Evolutionary conservation across 805 yeast genomes (phyloP).

Genomic region (Candida arabinofermentans): DNA sequence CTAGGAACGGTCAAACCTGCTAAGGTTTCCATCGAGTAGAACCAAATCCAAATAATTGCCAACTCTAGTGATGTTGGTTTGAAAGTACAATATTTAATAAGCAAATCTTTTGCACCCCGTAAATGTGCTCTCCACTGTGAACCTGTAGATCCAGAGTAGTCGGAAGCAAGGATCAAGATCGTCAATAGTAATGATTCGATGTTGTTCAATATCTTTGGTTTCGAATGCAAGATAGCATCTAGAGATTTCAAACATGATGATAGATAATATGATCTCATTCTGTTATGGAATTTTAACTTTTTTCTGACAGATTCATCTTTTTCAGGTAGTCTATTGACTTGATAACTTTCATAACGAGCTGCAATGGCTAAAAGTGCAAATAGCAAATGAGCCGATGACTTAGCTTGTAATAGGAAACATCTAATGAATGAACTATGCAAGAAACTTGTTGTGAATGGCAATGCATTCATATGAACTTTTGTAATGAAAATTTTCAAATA

Average conservation of each 20-base stretch:
- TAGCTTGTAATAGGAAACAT: conserved; percentile 30
- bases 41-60: conserved; percentile 48
- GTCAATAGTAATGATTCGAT: conserved; percentile 69
- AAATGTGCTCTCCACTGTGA: conserved; percentile 68
- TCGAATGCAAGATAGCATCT: conserved; percentile 46
- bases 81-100: conserved; percentile 43
- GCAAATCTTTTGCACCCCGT: conserved; percentile 61
- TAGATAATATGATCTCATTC: conserved; percentile 55
- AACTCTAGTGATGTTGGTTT: conserved; percentile 32
- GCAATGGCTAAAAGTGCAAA: conserved; percentile 74
- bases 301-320: conserved; percentile 11
- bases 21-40: conserved; percentile 54
- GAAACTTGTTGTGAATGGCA: conserved; percentile 35
- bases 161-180: conserved; percentile 61
- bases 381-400: conserved; percentile 55
- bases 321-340: conserved; percentile 20
- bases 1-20: conserved; percentile 55
- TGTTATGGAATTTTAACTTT: conserved; percentile 44
- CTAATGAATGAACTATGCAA: conserved; percentile 31
- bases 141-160: conserved; percentile 54
- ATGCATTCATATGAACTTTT: conserved; percentile 30
- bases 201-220: conserved; percentile 40
- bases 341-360: conserved; percentile 46
- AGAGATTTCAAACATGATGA: conserved; percentile 61
- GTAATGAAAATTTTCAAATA: conserved; percentile 33